Conservation (phyloP, 2,329 filamentous ascomycete genomes). For the Sarocladium strictum region DNA sequence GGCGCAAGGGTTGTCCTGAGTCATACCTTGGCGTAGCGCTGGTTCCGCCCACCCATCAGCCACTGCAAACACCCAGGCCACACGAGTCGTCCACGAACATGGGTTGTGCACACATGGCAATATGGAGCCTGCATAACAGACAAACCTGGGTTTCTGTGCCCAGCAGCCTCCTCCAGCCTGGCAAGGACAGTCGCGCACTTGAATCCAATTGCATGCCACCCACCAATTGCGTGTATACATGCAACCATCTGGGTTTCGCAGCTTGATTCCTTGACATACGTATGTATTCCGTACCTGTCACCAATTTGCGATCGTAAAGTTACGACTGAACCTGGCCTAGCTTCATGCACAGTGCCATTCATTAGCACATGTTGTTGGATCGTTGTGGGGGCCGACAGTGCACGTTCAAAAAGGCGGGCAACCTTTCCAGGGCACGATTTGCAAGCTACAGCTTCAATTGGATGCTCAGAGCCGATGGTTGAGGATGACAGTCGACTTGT, state of each 20-base stretch:
- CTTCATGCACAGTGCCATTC: neutral
- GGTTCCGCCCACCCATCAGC: neutral
- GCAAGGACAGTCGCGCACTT: neutral
- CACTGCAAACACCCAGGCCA: neutral
- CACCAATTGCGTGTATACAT: neutral
- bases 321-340: conserved; percentile 2
- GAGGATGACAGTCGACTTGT: neutral
- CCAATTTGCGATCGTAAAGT: neutral
- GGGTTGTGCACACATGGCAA: no score
- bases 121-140: no score
- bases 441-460: neutral
- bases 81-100: conserved; percentile 1
- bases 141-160: no score
- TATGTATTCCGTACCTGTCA: neutral
- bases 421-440: neutral
- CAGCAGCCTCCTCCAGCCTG: no score
- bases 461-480: no score
- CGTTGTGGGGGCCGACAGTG: neutral
- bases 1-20: neutral
- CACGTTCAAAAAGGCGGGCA: neutral
- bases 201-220: neutral
- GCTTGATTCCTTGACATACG: neutral
- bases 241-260: neutral
- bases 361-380: conserved; percentile 4
- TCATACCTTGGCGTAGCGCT: conserved; percentile 4